Percentiles rank a stretch among this genome's conserved stretches.
phyloP scores from a whole-genome alignment of 164 flowering plant species.

The Santalum album region DNA sequence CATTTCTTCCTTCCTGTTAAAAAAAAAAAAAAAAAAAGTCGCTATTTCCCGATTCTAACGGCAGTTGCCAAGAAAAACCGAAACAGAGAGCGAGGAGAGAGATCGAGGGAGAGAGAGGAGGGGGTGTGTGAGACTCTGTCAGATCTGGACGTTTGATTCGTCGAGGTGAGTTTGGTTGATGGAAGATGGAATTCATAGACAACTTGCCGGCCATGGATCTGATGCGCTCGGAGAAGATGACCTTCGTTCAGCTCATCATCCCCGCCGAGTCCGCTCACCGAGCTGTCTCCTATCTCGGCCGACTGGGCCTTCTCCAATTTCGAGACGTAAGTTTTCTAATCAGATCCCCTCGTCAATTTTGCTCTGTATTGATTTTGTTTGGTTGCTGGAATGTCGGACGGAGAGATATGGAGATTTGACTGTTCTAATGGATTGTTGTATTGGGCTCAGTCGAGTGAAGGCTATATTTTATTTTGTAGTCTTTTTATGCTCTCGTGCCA shows the following conservation, averaged over 20 bases:
- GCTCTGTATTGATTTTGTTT: neutral
- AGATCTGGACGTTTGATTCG: constrained; percentile 20
- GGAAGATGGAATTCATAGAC: constrained; percentile 34
- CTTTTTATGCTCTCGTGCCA: no score
- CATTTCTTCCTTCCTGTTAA: neutral
- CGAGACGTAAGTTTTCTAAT: constrained; percentile 49
- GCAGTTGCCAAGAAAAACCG: constrained; percentile 30
- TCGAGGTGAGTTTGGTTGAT: constrained; percentile 9
- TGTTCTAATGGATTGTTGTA: no score
- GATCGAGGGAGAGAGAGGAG: neutral
- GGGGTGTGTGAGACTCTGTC: neutral
- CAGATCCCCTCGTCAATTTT: neutral
- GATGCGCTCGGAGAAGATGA: constrained; percentile 95
- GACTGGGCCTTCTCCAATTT: constrained; percentile 85
- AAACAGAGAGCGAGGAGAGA: neutral
- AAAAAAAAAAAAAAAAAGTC: neutral
- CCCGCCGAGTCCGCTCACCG: constrained; percentile 91
- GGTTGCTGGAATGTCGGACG: no score
- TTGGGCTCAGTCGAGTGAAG: no score
- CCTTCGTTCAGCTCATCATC: constrained; percentile 71
- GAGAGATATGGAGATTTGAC: no score
- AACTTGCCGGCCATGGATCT: constrained; percentile 81
- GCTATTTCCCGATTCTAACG: constrained; percentile 10
- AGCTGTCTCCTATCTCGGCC: constrained; percentile 80
- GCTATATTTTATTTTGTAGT: no score